Evolutionary conservation across 768 basidiomycete genomes (phyloP), one percentile per base, ranked within the genome.

Genomic region (Boletus rex-veris): DNA sequence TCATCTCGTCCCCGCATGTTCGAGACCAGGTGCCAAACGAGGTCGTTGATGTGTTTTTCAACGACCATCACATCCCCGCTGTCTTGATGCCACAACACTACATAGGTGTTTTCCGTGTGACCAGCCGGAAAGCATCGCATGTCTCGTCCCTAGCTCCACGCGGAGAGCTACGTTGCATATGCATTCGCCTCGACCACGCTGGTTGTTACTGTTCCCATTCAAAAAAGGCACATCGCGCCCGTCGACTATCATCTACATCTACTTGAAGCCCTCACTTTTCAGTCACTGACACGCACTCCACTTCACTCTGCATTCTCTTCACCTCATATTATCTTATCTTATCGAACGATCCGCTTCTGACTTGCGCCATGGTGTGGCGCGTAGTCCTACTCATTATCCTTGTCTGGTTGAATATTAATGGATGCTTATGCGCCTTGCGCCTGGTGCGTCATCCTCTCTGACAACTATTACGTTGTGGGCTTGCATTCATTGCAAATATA

Each of bases 371-470:
- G 9, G 33, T 36, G 24, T 35, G 50, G 41, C 24, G 24, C 35
- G n/a, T 46, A 36, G 40, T 42, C 50, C 36, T 24, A 28, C 18
- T 37, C 44, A 46, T 45, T 47, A 33, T 53, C 40, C 21, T 18
- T 28, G n/a, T 36, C 37, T 53, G 45, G 35, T 36, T 21, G 37
- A 28, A 46, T 39, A 48, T 46, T 51, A 53, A 45, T 41, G 41
- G 38, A 45, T 47, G 35, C 2, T 42, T 41, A 10, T 43, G 48
- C 19, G 39, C 33, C 21, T 38, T 24, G 24, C 24, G 24, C 24
- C 16, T n/a, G 53, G 61, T 64, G 48, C 37, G 61, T 56, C 41
- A 31, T 43, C 14, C 14, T 11, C 11, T 46, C 14, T 24, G 5
- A 45, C 12, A 40, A 12, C 21, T 33, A n/a, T n/a, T n/a, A n/a